Conservation (phyloP, 495 filamentous ascomycete genomes). For the Neurospora tetraspora region DNA sequence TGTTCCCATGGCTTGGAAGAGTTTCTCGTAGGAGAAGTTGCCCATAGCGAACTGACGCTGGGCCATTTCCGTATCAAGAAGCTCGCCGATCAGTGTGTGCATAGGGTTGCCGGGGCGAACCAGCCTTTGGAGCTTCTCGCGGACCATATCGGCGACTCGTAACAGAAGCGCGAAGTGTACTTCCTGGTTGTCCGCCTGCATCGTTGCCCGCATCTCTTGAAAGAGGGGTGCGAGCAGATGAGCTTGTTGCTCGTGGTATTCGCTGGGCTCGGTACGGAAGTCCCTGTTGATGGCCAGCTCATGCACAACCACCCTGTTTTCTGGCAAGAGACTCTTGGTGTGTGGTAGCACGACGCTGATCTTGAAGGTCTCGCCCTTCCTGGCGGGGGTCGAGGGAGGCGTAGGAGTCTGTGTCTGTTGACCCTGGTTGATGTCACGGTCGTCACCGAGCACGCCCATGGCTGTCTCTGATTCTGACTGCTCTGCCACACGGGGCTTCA, state of each 20-base stretch:
- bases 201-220: constrained; percentile 62
- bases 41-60: constrained; percentile 66
- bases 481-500: constrained; percentile 52
- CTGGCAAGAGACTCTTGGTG: constrained; percentile 51
- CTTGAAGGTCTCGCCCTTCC: constrained; percentile 25
- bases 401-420: constrained; percentile 30
- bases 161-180: constrained; percentile 59
- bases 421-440: constrained; percentile 19
- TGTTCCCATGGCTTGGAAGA: constrained; percentile 81
- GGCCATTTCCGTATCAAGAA: constrained; percentile 71
- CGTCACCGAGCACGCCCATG: constrained; percentile 27
- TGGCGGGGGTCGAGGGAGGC: constrained; percentile 30
- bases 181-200: constrained; percentile 59
- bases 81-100: constrained; percentile 73
- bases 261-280: constrained; percentile 46
- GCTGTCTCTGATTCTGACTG: constrained; percentile 27
- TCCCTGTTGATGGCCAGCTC: constrained; percentile 88
- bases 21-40: constrained; percentile 84
- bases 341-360: constrained; percentile 29
- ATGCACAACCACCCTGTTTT: constrained; percentile 79
- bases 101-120: constrained; percentile 72
- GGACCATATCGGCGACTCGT: constrained; percentile 75
- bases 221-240: constrained; percentile 56
- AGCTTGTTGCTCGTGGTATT: constrained; percentile 40
- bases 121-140: constrained; percentile 70